A percentile compares a stretch with the other conserved stretches of the same genome.
Evolutionary conservation across 176 grass and related monocot species (phyloP).

Genomic region (Ampelocalamus luodianensis): DNA sequence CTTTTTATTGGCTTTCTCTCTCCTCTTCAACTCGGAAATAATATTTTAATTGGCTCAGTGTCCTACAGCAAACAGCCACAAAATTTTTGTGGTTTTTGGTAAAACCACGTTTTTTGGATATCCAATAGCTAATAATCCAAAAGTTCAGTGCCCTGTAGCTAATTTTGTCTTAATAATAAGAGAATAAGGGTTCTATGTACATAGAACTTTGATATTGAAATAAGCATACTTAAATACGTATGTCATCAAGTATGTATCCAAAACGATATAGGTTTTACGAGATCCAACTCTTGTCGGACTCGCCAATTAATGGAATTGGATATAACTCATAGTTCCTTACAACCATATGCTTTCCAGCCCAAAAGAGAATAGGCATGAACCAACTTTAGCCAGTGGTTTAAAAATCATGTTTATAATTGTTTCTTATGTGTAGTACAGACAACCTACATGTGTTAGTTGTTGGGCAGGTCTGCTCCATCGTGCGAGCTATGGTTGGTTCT

Average conservation of each 20-base stretch:
- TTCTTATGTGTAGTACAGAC: slow-evolving; percentile 10
- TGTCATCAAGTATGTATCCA: neutral
- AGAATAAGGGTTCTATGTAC: neutral
- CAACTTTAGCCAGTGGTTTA: neutral
- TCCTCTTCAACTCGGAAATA: too few relatives aligned
- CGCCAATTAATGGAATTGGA: neutral
- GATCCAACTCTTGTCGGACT: neutral
- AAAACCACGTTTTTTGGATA: too few relatives aligned
- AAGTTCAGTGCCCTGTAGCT: too few relatives aligned
- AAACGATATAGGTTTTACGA: neutral
- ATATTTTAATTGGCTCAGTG: too few relatives aligned
- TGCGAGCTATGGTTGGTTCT: neutral
- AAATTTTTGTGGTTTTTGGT: too few relatives aligned
- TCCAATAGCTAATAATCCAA: too few relatives aligned
- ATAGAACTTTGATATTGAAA: neutral
- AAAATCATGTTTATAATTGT: slow-evolving; percentile 33
- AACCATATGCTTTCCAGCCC: neutral
- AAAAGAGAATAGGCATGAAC: slow-evolving; percentile 12
- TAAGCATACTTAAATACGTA: neutral
- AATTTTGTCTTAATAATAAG: too few relatives aligned
- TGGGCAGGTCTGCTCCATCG: slow-evolving; percentile 2
- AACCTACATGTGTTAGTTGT: slow-evolving; percentile 48
- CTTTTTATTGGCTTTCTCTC: too few relatives aligned
- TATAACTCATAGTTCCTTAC: neutral
- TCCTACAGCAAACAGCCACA: too few relatives aligned